Conservation (phyloP, 2,329 filamentous ascomycete species). For the Neophaeococcomyces mojaviensis region DNA sequence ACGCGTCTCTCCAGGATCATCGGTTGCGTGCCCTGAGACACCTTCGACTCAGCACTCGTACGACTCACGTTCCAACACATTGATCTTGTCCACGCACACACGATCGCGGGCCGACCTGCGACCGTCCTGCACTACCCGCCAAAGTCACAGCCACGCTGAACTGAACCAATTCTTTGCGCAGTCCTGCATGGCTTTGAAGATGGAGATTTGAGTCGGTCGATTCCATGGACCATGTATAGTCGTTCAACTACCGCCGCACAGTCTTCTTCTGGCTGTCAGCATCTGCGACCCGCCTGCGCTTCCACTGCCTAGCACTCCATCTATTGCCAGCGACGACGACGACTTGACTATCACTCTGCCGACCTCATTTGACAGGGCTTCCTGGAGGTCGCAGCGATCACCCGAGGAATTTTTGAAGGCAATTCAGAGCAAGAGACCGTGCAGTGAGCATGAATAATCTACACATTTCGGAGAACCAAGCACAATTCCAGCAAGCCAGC, state of each 20-base stretch:
- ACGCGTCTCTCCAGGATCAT: too few species aligned
- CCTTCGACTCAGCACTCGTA: background rate
- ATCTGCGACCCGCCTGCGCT: background rate
- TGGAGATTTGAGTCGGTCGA: constrained; percentile 2
- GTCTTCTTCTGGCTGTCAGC: constrained; percentile 7
- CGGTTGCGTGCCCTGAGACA: background rate
- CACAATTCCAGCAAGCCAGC: constrained; percentile 7
- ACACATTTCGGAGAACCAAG: constrained; percentile 8
- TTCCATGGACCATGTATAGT: constrained; percentile 7
- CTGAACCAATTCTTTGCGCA: background rate
- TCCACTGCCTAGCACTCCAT: background rate
- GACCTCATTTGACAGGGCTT: too few species aligned
- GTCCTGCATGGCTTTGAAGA: background rate
- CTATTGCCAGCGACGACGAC: background rate
- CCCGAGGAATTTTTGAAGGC: too few species aligned
- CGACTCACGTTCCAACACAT: background rate
- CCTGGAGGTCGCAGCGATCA: too few species aligned
- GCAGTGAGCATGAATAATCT: constrained; percentile 8
- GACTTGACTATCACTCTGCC: too few species aligned
- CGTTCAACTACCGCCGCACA: constrained; percentile 2
- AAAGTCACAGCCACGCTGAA: background rate
- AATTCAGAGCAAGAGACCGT: background rate
- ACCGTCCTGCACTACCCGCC: background rate
- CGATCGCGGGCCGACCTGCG: constrained; percentile 7
- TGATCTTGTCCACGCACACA: background rate